These are phyloP conservation scores for Loxodes magnus DNA, from an alignment of 73 alveolate genomes.

Conservation along the genomic window DNA sequence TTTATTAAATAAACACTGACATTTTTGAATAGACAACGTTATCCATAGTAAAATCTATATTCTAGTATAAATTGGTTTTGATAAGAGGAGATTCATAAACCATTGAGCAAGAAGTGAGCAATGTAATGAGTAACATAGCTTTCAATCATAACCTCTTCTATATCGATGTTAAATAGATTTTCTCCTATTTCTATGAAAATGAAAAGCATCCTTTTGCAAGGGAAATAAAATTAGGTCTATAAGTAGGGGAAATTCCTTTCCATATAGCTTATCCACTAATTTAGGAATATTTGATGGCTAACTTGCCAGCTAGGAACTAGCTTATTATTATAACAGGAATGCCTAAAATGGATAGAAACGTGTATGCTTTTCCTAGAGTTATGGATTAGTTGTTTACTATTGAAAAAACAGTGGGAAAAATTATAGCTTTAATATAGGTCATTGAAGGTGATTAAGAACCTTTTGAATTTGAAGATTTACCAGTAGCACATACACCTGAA, in stretches of 20 bases:
- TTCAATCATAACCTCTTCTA: constrained; percentile 1
- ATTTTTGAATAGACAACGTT: neutral
- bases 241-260: neutral
- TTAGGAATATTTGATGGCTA: neutral
- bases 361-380: constrained; percentile 24
- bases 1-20: neutral
- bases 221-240: neutral
- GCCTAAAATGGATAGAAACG: constrained; percentile 12
- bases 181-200: neutral
- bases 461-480: constrained; percentile 44
- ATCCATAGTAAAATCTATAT: neutral
- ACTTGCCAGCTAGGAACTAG: neutral
- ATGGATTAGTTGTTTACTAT: constrained; percentile 45
- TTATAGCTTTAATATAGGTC: constrained; percentile 30
- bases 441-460: constrained; percentile 33
- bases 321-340: neutral
- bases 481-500: constrained; percentile 14
- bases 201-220: neutral
- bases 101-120: neutral
- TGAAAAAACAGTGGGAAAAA: constrained; percentile 38
- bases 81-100: neutral
- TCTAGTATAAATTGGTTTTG: neutral
- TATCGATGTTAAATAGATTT: neutral
- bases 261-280: neutral
- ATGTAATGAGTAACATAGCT: neutral